A percentile compares a stretch with the other conserved stretches of the same genome.
Evolutionary conservation across 192 early-diverging fungal genomes (phyloP).

Genomic region (Chytriomyces confervae): DNA sequence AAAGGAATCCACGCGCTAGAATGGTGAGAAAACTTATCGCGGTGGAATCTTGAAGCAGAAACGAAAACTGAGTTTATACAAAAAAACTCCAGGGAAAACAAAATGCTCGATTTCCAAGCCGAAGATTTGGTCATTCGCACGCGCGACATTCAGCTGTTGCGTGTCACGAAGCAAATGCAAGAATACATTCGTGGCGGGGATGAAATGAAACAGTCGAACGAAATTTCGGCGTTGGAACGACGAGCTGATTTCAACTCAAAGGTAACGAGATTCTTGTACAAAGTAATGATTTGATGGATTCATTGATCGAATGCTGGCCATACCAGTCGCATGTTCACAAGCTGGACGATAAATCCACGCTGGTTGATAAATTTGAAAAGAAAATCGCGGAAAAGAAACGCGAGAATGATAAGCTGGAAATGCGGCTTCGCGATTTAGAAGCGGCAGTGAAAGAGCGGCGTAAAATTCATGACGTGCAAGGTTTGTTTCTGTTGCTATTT

Average conservation of each 20-base stretch:
- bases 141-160: slow-evolving; percentile 64
- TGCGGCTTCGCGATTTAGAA: slow-evolving; percentile 39
- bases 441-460: slow-evolving; percentile 48
- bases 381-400: slow-evolving; percentile 50
- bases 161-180: slow-evolving; percentile 70
- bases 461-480: slow-evolving; percentile 52
- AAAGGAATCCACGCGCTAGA: slow-evolving; percentile 69
- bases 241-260: slow-evolving; percentile 57
- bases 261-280: slow-evolving; percentile 10
- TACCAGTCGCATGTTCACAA: slow-evolving; percentile 55
- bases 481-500: slow-evolving; percentile 23
- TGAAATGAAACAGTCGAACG: slow-evolving; percentile 56
- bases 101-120: slow-evolving; percentile 69
- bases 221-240: slow-evolving; percentile 60
- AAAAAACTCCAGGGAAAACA: slow-evolving; percentile 55
- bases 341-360: slow-evolving; percentile 46
- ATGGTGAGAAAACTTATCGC: slow-evolving; percentile 46
- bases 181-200: slow-evolving; percentile 65
- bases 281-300: not conserved
- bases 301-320: not conserved
- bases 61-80: not conserved
- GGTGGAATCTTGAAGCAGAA: slow-evolving; percentile 11
- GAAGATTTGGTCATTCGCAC: slow-evolving; percentile 61
- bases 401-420: slow-evolving; percentile 54
- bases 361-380: slow-evolving; percentile 41